Conservation (phyloP, 2,329 filamentous ascomycete species). For the Calonectria honghensis region DNA sequence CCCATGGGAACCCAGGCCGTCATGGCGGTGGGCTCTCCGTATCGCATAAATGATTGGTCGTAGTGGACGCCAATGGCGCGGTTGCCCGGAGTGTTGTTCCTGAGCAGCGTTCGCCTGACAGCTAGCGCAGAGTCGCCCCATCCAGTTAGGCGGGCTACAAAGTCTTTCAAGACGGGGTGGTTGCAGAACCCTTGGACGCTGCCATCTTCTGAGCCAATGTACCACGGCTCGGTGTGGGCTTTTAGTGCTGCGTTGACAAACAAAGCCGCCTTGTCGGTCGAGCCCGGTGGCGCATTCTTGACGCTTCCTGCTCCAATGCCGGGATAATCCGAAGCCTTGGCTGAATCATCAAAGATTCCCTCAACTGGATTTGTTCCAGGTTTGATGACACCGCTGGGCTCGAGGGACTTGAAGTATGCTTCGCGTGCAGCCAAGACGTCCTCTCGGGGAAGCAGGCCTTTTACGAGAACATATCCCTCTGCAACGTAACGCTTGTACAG, state of each 20-base stretch:
- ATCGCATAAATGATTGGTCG: slow-evolving; percentile 75
- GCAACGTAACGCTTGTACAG: slow-evolving; percentile 60
- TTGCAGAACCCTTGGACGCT: slow-evolving; percentile 65
- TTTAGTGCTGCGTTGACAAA: slow-evolving; percentile 67
- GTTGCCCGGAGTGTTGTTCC: slow-evolving; percentile 74
- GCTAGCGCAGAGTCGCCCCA: slow-evolving; percentile 70
- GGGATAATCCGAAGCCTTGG: slow-evolving; percentile 48
- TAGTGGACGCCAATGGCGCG: slow-evolving; percentile 77
- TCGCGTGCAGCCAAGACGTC: slow-evolving; percentile 72
- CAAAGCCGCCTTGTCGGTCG: slow-evolving; percentile 50
- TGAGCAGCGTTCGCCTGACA: slow-evolving; percentile 67
- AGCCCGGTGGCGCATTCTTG: slow-evolving; percentile 67
- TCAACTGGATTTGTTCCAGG: slow-evolving; percentile 70
- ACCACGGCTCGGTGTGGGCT: slow-evolving; percentile 72
- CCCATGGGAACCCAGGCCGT: slow-evolving; percentile 77
- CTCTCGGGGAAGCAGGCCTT: slow-evolving; percentile 70
- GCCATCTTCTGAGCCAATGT: slow-evolving; percentile 55
- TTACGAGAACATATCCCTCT: slow-evolving; percentile 74
- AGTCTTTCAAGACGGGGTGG: slow-evolving; percentile 69
- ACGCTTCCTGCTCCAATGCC: slow-evolving; percentile 70
- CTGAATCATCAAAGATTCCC: slow-evolving; percentile 67
- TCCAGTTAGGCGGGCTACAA: slow-evolving; percentile 70
- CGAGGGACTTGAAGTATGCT: slow-evolving; percentile 72
- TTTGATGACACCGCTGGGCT: slow-evolving; percentile 74
- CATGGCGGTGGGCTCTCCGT: slow-evolving; percentile 73